Evolutionary conservation across 2,329 filamentous ascomycete species (phyloP).

Genomic region (Penicillium digitatum): DNA sequence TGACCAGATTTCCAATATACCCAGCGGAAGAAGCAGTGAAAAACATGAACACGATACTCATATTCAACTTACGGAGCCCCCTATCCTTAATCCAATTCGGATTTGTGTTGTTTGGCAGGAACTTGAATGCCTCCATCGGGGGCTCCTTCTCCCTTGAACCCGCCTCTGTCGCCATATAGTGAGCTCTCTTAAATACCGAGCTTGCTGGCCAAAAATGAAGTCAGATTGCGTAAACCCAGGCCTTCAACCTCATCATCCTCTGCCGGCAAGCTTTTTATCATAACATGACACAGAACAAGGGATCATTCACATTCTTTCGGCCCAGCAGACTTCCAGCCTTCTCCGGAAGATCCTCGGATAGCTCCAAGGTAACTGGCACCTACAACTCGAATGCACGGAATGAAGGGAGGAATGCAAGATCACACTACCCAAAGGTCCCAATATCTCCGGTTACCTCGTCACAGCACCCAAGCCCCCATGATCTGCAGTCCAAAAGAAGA

Average conservation of each 20-base stretch:
- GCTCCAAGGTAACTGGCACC: conserved; percentile 1
- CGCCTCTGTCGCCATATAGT: background rate
- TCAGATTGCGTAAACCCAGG: background rate
- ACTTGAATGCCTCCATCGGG: conserved; percentile 14
- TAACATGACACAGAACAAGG: conserved; percentile 18
- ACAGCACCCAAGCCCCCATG: background rate
- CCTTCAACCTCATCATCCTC: background rate
- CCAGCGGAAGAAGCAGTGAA: conserved; percentile 18
- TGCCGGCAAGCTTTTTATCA: conserved; percentile 10
- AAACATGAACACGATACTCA: conserved; percentile 22
- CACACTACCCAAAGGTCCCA: background rate
- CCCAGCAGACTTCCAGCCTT: background rate
- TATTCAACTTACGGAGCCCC: conserved; percentile 21
- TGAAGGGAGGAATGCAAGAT: conserved; percentile 24
- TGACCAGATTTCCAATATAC: conserved; percentile 23
- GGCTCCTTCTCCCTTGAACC: conserved; percentile 9
- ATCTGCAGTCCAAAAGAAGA: background rate
- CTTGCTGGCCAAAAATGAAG: background rate
- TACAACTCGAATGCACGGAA: conserved; percentile 10
- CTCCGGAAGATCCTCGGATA: background rate
- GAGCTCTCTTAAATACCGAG: background rate
- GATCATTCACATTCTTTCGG: conserved; percentile 22
- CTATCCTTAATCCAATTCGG: conserved; percentile 21
- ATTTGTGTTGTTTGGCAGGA: conserved; percentile 18
- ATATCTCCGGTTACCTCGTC: background rate